A percentile compares a stretch with the other conserved stretches of the same genome.
Evolutionary conservation across 768 basidiomycete species (phyloP).

Genomic region (Filobasidium floriforme): DNA sequence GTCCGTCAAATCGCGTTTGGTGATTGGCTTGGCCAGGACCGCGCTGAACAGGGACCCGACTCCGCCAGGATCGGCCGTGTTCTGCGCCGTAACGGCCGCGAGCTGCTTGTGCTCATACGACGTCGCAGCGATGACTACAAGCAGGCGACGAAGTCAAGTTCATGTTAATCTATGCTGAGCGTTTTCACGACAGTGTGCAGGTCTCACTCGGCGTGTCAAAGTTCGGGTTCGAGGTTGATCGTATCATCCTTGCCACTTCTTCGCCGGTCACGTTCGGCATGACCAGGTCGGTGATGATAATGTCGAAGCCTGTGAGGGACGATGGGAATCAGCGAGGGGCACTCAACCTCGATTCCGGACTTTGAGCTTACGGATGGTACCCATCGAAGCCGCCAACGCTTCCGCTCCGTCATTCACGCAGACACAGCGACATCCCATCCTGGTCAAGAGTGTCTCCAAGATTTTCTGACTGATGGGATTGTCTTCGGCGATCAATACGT

Average conservation of each 20-base stretch:
- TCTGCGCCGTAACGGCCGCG: constrained; percentile 17
- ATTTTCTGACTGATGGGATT: constrained; percentile 98
- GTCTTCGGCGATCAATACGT: constrained; percentile 89
- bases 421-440: constrained; percentile 89
- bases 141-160: neutral
- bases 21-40: constrained; percentile 75
- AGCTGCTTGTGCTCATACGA: constrained; percentile 40
- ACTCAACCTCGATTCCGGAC: neutral
- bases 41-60: constrained; percentile 45
- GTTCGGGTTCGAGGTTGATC: constrained; percentile 92
- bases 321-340: constrained; percentile 31
- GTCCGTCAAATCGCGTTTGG: constrained; percentile 73
- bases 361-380: constrained; percentile 76
- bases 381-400: constrained; percentile 93
- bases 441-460: constrained; percentile 83
- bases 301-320: constrained; percentile 83
- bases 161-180: neutral
- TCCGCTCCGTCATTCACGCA: constrained; percentile 94
- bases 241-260: constrained; percentile 92
- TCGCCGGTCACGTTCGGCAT: constrained; percentile 97
- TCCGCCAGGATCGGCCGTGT: constrained; percentile 24
- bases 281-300: constrained; percentile 88
- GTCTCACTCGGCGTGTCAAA: constrained; percentile 66
- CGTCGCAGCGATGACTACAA: constrained; percentile 44
- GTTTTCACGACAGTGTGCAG: neutral